Evolutionary conservation across 768 basidiomycete genomes (phyloP).

Genomic region (Suillus sp.): DNA sequence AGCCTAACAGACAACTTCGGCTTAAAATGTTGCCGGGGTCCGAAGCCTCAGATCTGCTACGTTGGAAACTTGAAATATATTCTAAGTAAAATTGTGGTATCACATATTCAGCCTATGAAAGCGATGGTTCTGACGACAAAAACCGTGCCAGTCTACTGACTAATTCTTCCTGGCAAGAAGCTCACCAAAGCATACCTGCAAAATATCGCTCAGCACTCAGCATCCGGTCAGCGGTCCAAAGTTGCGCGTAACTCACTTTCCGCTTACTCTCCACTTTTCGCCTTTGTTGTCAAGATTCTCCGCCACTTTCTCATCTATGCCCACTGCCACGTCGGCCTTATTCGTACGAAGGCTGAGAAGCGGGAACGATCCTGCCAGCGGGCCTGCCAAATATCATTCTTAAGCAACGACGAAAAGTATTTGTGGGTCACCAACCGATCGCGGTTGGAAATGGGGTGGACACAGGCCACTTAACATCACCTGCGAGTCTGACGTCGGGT

Average conservation of each 20-base stretch:
- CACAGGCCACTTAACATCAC: conserved; percentile 86
- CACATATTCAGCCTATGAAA: background rate
- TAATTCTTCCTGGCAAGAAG: conserved; percentile 25
- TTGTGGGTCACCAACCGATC: conserved; percentile 50
- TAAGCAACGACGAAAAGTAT: background rate
- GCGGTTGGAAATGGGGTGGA: conserved; percentile 75
- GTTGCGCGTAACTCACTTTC: conserved; percentile 52
- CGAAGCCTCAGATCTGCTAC: background rate
- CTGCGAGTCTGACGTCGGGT: conserved; percentile 62
- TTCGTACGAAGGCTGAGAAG: conserved; percentile 86
- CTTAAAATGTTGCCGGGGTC: background rate
- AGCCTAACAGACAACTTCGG: background rate
- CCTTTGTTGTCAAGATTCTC: conserved; percentile 65
- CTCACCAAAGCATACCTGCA: conserved; percentile 35
- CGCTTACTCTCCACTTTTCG: conserved; percentile 77
- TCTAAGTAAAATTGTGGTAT: background rate
- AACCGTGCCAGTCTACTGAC: background rate
- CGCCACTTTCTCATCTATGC: conserved; percentile 66
- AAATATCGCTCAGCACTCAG: conserved; percentile 16
- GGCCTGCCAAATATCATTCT: conserved; percentile 46
- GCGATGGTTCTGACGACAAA: background rate
- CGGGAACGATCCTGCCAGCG: conserved; percentile 77
- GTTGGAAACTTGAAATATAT: background rate
- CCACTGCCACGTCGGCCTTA: conserved; percentile 94
- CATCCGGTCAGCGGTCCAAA: background rate